Evolutionary conservation across 2,329 filamentous ascomycete species (phyloP), one percentile per base, ranked within the genome.

Genomic region (Alternaria panax): DNA sequence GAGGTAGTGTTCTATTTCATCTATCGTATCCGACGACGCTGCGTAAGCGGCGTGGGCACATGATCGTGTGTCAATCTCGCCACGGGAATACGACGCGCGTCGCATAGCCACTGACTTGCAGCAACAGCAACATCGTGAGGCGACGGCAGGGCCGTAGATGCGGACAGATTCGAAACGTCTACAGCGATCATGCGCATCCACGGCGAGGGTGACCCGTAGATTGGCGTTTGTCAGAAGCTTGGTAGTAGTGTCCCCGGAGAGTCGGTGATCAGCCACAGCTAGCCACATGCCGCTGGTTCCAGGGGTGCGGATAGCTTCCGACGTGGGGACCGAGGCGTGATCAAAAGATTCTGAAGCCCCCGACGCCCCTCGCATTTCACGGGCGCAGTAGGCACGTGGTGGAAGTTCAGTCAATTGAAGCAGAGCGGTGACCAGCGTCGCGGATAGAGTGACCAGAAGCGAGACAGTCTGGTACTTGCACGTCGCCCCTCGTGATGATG

Each of bases 341-440:
- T 67, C 52, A 55, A 62, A 64, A 65, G 61, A 72, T 53, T 69
- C 59, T 66, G 67, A 65, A 9, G 32, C 66, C 62, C 67, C 57
- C 59, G 66, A 64, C 61, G 62, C 66, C 60, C 60, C 65, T n/a
- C n/a, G n/a, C 65, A 71, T 72, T 69, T 70, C 68, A 62, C 57
- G 57, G 57, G 47, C 48, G 47, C 47, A 63, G 63, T 65, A 22
- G 71, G 73, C 74, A 73, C 74, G 73, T 74, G 73, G 72, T n/a
- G 64, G 55, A n/a, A 52, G 50, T 32, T 51, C 50, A 51, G 27
- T 22, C 22, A 58, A 53, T 16, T 48, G 53, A 53, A 47, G 57
- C 60, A 66, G 67, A 63, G 67, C 63, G 68, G 68, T 69, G 68
- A 72, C 62, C 48, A 62, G 54, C 9, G 34, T 38, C 42, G 32